Evolutionary conservation across 208 protist genomes (phyloP), one percentile per base, ranked within the genome.

Genomic region (Trypanosoma theileri): DNA sequence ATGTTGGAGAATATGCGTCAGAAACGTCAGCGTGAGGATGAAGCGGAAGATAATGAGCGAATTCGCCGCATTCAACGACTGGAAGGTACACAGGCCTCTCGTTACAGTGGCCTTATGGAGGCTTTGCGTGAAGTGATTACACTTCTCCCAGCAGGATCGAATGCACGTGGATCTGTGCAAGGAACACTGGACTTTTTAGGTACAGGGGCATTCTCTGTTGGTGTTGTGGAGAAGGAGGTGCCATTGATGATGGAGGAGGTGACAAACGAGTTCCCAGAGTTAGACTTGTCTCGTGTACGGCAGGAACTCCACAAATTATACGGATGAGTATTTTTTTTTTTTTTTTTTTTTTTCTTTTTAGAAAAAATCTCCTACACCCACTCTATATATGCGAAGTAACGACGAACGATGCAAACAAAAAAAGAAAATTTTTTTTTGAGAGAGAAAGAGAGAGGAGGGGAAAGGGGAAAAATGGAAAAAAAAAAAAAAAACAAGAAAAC

Each of bases 101-200:
- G 70, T 3, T 86, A 78, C 48, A 21, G 55, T 9, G 68, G 58
- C 3, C 53, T 92, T 21, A 66, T 77, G 10, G 69, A 67, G 1
- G 79, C 84, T 4, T 50, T 94, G 19, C 68, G 78, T 41, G 60
- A 73, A 10, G n/a, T 90, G 22, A 41, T 87, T 0, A 45, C 63
- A 26, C 46, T 58, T 4, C 52, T 91, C 9, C 80, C 84, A 3
- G 76, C 73, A 69, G 59, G 73, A 13, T 69, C 82, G 0, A 79
- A 81, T 19, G 72, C 76, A 21, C 84, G 81, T 24, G 83, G 81
- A 3, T 73, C 76, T 2, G 82, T 95, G 12, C 61, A 85, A 44
- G 87, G 87, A 26, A 91, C 85, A 28, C 54, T 95, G 11, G 76
- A 81, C 22, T 92, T 91, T 45, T 51, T 93, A 22, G 44, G 64